Conservation (phyloP, 2,329 filamentous ascomycete genomes). For the Claviceps digitariae region DNA sequence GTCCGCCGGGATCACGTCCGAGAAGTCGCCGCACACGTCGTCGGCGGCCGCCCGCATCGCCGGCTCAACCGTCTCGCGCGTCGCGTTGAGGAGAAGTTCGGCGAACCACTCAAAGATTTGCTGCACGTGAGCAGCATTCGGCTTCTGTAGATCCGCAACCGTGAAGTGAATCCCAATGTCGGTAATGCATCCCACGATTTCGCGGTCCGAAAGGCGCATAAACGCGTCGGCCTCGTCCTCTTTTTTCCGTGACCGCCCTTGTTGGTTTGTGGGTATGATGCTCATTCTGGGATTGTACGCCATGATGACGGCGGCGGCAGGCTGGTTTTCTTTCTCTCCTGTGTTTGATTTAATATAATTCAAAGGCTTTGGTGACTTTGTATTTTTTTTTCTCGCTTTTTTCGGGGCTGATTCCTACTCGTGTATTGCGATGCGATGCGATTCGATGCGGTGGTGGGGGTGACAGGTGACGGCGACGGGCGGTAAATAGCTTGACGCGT, state of each 20-base stretch:
- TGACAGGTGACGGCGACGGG: background rate
- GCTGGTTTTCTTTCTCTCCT: background rate
- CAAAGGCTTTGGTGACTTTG: too few species aligned
- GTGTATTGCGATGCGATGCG: background rate
- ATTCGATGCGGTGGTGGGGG: background rate
- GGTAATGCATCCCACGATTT: conserved; percentile 94
- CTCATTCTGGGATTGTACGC: conserved; percentile 47
- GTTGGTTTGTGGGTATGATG: conserved; percentile 40
- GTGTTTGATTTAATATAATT: too few species aligned
- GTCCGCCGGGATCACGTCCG: conserved; percentile 74
- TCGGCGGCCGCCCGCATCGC: conserved; percentile 89
- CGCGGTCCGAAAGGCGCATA: conserved; percentile 50
- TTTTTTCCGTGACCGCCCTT: conserved; percentile 41
- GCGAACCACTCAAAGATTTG: conserved; percentile 98
- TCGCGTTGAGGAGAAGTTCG: conserved; percentile 84
- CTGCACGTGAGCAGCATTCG: conserved; percentile 87
- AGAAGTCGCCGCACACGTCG: conserved; percentile 70
- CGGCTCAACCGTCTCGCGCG: conserved; percentile 83
- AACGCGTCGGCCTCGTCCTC: conserved; percentile 46
- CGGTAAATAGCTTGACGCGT: conserved; percentile 1
- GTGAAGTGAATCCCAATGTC: conserved; percentile 90
- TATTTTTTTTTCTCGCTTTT: background rate
- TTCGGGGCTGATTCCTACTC: background rate
- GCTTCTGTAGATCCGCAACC: conserved; percentile 78
- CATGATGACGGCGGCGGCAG: conserved; percentile 24